Base-by-base conservation (phyloP, 331 rosid species). In the Dryas integrifolia region DNA sequence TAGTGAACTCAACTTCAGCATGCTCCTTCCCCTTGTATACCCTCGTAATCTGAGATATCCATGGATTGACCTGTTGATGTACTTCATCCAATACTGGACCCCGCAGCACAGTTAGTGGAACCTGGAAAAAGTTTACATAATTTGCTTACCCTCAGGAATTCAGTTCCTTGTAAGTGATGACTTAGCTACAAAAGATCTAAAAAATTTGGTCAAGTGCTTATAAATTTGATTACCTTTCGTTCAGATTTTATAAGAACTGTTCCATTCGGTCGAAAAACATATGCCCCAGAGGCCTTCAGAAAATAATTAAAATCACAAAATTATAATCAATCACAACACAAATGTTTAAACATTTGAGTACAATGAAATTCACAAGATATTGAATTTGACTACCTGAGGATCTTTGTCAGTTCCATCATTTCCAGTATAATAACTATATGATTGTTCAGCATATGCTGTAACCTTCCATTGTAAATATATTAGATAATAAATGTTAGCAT, bases 251-350 rank as follows among this genome's bases (percentile, higher is more conserved):
- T 76, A n/a, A 67, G 67, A 62, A 75, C 56, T 12, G 86, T 79
- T 70, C 52, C 41, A 76, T 83, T 83, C 10, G 86, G 86, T 52
- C 84, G 80, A 57, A 83, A 83, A 9, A 83, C 80, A 73, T 83
- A 83, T 40, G 86, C 86, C 71, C 86, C 86, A 64, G 86, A 83
- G 9, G 86, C 86, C 86, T 83, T 72, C 70, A 75, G 46, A 38
- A 62, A 46, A 65, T n/a, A 62, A 48, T 6, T 38, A 50, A 63
- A 74, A 18, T 39, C 38, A 38, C 55, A 75, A 26, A 58, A 69
- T 69, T 46, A 58, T 40, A 68, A 24, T n/a, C 64, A 39, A 61
- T 18, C 39, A 35, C 69, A 59, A 18, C 45, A 57, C 3, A 18
- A 50, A 49, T 38, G 59, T 53, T 57, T 35, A 43, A 26, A 52